These are phyloP conservation scores for Rhypophila decipiens DNA, from an alignment of 495 filamentous ascomycete species.

Conservation along the genomic window DNA sequence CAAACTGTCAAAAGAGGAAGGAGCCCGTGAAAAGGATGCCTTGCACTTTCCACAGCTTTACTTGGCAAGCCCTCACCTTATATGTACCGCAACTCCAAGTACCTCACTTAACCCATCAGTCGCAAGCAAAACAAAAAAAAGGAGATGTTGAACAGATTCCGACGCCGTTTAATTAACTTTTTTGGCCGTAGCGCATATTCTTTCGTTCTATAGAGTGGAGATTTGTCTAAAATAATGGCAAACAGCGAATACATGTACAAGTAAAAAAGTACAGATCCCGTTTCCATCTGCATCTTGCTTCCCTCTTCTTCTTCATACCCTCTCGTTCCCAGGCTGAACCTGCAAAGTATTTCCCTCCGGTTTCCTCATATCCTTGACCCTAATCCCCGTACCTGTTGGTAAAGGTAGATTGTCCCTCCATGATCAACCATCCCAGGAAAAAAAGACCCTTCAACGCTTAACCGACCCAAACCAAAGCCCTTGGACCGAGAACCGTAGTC, in stretches of 20 bases:
- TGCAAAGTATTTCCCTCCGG: not conserved
- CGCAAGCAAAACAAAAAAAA: too few species aligned
- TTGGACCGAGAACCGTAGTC: too few species aligned
- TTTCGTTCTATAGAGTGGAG: slow-evolving; percentile 12
- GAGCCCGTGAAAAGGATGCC: too few species aligned
- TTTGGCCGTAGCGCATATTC: too few species aligned
- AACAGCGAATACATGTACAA: not conserved
- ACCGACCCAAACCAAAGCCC: not conserved
- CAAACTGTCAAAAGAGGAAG: too few species aligned
- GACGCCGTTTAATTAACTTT: too few species aligned
- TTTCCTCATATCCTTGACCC: slow-evolving; percentile 2
- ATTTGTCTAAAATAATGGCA: slow-evolving; percentile 8
- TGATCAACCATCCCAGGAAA: not conserved
- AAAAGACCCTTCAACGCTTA: not conserved
- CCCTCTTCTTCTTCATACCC: not conserved
- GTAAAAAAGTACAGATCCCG: not conserved
- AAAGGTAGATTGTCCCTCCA: not conserved
- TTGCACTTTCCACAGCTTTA: too few species aligned
- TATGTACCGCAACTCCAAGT: too few species aligned
- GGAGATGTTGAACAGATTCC: too few species aligned
- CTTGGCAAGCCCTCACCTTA: too few species aligned
- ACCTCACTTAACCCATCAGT: too few species aligned
- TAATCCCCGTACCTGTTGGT: not conserved
- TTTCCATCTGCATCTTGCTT: not conserved
- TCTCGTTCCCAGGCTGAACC: not conserved